Conservation (phyloP, 139 green algal species). For the Chlamydomonas schloesseri region DNA sequence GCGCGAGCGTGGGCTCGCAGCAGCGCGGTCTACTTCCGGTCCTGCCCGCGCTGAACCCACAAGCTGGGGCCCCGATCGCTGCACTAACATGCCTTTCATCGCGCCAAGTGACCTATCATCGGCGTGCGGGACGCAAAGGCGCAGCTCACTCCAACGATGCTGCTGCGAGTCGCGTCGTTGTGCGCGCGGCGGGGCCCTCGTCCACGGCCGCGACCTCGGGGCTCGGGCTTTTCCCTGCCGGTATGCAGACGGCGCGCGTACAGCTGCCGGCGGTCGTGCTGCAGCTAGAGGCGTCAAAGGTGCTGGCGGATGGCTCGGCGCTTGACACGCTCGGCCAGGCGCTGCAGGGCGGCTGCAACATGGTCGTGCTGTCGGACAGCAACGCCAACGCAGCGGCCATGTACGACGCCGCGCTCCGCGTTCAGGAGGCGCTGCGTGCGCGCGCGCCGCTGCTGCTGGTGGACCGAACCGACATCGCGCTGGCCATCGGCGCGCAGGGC, state of each 20-base stretch:
- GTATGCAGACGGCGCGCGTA: conserved; percentile 73
- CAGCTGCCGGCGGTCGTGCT: conserved; percentile 81
- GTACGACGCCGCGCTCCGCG: conserved; percentile 82
- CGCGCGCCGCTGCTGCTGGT: conserved; percentile 85
- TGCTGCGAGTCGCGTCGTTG: neutral
- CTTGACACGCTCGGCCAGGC: conserved; percentile 36
- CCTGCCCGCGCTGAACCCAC: neutral
- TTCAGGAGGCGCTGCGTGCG: conserved; percentile 82
- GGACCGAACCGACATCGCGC: conserved; percentile 91
- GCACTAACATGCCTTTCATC: too few relatives aligned
- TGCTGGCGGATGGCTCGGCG: conserved; percentile 44
- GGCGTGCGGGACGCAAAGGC: too few relatives aligned
- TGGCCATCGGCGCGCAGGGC: conserved; percentile 85
- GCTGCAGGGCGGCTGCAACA: conserved; percentile 63
- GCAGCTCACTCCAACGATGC: neutral
- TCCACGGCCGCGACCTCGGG: conserved; percentile 3
- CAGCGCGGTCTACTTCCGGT: too few relatives aligned
- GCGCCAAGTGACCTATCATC: too few relatives aligned
- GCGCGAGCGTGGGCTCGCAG: neutral
- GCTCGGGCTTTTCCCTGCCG: conserved; percentile 69
- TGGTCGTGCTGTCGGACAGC: conserved; percentile 71
- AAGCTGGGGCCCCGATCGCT: neutral
- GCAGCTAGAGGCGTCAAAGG: conserved; percentile 52
- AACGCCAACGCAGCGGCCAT: conserved; percentile 73
- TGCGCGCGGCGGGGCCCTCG: neutral